Base-by-base conservation (phyloP, 768 basidiomycete species). In the Leccinum rimulosum region DNA sequence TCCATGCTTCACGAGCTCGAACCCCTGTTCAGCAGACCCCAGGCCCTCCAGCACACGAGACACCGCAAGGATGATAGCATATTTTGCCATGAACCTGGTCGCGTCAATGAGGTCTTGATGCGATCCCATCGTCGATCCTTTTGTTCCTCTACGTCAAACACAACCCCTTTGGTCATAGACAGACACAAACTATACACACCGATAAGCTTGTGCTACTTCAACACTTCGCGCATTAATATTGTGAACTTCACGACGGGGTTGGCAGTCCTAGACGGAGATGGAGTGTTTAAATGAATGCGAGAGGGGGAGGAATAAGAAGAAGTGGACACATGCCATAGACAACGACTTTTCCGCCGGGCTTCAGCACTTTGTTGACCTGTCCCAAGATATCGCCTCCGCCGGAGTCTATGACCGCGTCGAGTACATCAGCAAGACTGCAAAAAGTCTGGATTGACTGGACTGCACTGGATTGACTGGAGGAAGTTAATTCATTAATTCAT, bases 91-190 rank as follows among this genome's bases (percentile, higher is more conserved):
- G 73, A 95, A 93, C 12, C 74, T 70, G 1, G 91, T 91, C 22
- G 91, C 91, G 35, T 86, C 84, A 55, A 80, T 70, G 58, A 94
- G 79, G 73, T 94, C 91, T 56, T 52, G 78, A 64, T 80, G 83
- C 8, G 91, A 93, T 15, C 91, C 93, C 91, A 94, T 91, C 28
- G 88, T 91, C 2, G 89, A 89, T 33, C 91, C 91, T 91, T 60
- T 53, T 38, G 58, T 57, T 56, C 55, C 56, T 5, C 52, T 59
- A 61, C 56, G 40, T 70, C 58, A 71, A 33, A 22, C 19, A 56
- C 19, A 36, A 9, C 49, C 57, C 27, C 59, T 27, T 11, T 51
- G 50, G 55, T 25, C 25, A 25, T 3, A 36, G 22, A 22, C 22
- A 22, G 31, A 49, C 12, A 55, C 17, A 47, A 22, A 47, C 12